Conservation (phyloP, 306 rosid species). For the Malus sieversii region DNA sequence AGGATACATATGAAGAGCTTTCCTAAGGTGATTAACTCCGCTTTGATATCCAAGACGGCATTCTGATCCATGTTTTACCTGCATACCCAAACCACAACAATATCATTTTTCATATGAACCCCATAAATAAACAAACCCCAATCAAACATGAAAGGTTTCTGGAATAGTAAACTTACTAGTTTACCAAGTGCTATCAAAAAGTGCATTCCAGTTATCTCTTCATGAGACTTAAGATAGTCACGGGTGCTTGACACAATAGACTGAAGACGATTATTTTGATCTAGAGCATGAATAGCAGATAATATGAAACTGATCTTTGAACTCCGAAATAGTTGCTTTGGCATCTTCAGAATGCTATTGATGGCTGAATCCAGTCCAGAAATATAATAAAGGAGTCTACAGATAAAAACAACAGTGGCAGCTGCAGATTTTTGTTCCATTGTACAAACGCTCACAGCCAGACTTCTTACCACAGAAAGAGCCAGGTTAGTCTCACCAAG, state of each 20-base stretch:
- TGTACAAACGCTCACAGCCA: conserved; percentile 46
- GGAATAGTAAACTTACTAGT: conserved; percentile 45
- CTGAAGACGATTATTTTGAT: conserved; percentile 50
- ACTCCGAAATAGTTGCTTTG: conserved; percentile 61
- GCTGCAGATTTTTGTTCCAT: conserved; percentile 43
- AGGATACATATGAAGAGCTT: conserved; percentile 81
- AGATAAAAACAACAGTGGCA: conserved; percentile 59
- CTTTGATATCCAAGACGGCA: conserved; percentile 46
- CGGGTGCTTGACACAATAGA: conserved; percentile 50
- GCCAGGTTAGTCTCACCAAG: conserved; percentile 59
- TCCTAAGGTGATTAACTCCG: conserved; percentile 69
- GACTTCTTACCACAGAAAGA: conserved; percentile 49
- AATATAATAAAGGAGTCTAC: conserved; percentile 55
- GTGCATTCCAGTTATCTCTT: conserved; percentile 72
- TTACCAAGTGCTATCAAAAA: conserved; percentile 72
- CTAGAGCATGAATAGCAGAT: conserved; percentile 73
- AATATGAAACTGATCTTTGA: conserved; percentile 64
- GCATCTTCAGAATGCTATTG: conserved; percentile 60
- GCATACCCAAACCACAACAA: conserved; percentile 17
- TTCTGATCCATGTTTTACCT: conserved; percentile 60
- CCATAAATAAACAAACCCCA: background rate
- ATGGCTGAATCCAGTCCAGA: conserved; percentile 64
- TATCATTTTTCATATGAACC: background rate
- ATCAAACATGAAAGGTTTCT: conserved; percentile 7
- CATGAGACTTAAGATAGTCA: conserved; percentile 42